These are phyloP conservation scores for Oenanthe javanica DNA, from an alignment of 140 eudicot genomes.

Conservation along the genomic window DNA sequence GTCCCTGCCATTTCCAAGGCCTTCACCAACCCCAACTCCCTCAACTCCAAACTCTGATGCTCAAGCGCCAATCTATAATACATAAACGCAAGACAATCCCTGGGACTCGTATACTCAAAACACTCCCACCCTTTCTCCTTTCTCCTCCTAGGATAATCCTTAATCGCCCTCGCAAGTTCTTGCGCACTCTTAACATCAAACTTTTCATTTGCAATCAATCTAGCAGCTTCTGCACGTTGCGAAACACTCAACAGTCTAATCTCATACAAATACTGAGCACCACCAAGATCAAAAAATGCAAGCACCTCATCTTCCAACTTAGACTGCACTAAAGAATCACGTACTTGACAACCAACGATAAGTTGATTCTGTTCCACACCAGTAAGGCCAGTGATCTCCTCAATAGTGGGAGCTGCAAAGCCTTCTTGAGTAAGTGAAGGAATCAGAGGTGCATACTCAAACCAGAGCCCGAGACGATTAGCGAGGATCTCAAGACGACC, in stretches of 20 bases:
- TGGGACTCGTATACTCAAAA: conserved; percentile 45
- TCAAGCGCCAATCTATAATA: conserved; percentile 63
- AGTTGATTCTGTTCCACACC: conserved; percentile 63
- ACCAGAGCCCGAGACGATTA: conserved; percentile 70
- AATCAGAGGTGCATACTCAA: conserved; percentile 73
- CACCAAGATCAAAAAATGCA: conserved; percentile 42
- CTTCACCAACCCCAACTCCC: conserved; percentile 33
- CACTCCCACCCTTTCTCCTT: conserved; percentile 72
- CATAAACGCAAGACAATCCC: conserved; percentile 63
- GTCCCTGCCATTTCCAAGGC: conserved; percentile 49
- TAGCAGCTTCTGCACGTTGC: conserved; percentile 54
- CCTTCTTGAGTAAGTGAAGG: conserved; percentile 51
- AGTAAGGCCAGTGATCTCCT: conserved; percentile 63
- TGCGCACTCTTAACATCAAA: conserved; percentile 32
- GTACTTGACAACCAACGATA: conserved; percentile 68
- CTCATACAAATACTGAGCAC: conserved; percentile 62
- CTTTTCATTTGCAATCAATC: conserved; percentile 25
- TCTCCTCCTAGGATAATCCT: conserved; percentile 57
- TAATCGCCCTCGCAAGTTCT: conserved; percentile 67
- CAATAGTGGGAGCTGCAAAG: conserved; percentile 40
- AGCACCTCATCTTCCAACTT: conserved; percentile 30
- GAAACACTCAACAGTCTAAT: conserved; percentile 36
- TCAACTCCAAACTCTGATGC: conserved; percentile 27
- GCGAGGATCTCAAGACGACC: conserved; percentile 46
- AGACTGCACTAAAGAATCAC: conserved; percentile 46